A percentile compares a stretch with the other conserved stretches of the same genome.
These are phyloP conservation scores for Lagerstroemia speciosa DNA, from an alignment of 345 rosid genomes.

Conservation along the genomic window DNA sequence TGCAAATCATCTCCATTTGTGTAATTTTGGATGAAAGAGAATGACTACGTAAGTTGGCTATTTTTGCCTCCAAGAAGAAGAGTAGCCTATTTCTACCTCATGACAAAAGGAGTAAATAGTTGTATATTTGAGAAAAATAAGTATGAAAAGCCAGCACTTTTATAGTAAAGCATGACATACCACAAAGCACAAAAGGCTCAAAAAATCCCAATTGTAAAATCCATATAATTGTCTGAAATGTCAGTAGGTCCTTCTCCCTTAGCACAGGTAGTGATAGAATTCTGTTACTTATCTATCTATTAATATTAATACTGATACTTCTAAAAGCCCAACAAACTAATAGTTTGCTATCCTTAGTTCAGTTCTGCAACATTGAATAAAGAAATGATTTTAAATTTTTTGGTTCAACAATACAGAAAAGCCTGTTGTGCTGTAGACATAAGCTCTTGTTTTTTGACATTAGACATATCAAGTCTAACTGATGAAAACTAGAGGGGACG, in stretches of 20 bases:
- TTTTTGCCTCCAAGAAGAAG: not conserved
- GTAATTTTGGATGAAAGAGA: slow-evolving; percentile 3
- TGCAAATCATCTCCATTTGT: slow-evolving; percentile 11
- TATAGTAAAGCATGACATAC: not conserved
- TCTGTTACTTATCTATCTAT: not conserved
- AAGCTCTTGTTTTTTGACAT: not conserved
- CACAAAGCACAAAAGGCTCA: not conserved
- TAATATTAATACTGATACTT: not conserved
- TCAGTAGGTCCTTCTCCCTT: not conserved
- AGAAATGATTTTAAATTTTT: not conserved
- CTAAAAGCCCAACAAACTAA: not conserved
- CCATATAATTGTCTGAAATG: not conserved
- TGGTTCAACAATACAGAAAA: not conserved
- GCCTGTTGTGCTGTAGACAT: not conserved
- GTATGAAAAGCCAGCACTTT: not conserved
- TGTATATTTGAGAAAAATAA: not conserved
- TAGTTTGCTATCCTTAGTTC: not conserved
- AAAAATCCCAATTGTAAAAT: no score
- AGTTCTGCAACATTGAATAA: not conserved
- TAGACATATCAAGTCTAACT: not conserved
- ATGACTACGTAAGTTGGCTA: not conserved
- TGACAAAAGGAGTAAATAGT: not conserved
- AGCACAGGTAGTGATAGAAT: not conserved
- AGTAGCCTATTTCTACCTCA: not conserved
- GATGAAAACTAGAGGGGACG: not conserved